Percentiles rank a stretch among this genome's conserved stretches.
Evolutionary conservation across 352 stramenopile species (phyloP).

Genomic region (Pythium oligandrum): DNA sequence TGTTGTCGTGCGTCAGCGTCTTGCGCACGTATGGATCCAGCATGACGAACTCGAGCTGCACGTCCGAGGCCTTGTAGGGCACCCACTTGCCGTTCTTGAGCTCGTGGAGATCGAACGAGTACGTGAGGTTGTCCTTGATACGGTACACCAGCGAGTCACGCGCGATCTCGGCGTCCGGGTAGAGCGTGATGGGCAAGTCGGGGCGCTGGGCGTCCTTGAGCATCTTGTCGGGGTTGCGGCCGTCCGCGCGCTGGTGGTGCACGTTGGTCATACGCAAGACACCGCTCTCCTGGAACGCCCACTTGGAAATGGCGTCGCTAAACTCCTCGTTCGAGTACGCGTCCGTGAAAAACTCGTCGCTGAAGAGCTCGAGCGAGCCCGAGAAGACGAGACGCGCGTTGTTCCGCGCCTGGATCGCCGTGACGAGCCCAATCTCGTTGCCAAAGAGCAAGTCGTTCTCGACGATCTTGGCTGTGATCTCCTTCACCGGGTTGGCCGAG

Average conservation of each 20-base stretch:
- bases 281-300: constrained; percentile 85
- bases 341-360: constrained; percentile 75
- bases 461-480: constrained; percentile 53
- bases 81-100: constrained; percentile 74
- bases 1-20: constrained; percentile 67
- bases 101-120: constrained; percentile 88
- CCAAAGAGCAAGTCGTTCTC: constrained; percentile 63
- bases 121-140: constrained; percentile 92
- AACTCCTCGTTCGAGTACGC: constrained; percentile 78
- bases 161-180: constrained; percentile 80
- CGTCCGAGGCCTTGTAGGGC: constrained; percentile 72
- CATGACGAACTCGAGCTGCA: constrained; percentile 95
- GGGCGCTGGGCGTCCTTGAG: constrained; percentile 82
- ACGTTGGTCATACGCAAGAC: constrained; percentile 87
- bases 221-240: constrained; percentile 80
- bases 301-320: constrained; percentile 65
- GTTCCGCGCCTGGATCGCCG: constrained; percentile 86
- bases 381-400: constrained; percentile 88
- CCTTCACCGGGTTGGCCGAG: constrained; percentile 74
- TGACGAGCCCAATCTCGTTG: constrained; percentile 77
- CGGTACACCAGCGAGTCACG: constrained; percentile 91
- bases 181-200: constrained; percentile 88
- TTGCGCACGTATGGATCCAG: constrained; percentile 90
- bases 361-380: constrained; percentile 87
- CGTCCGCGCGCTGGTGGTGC: constrained; percentile 80